These are phyloP conservation scores for Cladophialophora exuberans DNA, from an alignment of 2,329 filamentous ascomycete genomes.

Conservation along the genomic window DNA sequence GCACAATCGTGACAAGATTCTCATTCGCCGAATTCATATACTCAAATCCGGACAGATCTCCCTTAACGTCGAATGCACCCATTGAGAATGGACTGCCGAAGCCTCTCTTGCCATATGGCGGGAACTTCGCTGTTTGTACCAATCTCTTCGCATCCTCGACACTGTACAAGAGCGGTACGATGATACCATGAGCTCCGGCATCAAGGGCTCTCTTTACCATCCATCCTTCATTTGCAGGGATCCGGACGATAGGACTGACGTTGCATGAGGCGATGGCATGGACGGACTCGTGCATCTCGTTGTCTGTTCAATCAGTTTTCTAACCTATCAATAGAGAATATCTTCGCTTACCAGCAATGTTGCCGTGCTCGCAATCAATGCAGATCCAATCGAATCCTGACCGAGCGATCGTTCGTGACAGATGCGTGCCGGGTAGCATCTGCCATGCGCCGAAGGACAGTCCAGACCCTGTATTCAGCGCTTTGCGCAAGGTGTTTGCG, in stretches of 20 bases:
- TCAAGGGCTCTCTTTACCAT: constrained; percentile 66
- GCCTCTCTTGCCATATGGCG: constrained; percentile 57
- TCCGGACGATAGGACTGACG: constrained; percentile 50
- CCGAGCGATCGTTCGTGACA: constrained; percentile 56
- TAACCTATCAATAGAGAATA: neutral
- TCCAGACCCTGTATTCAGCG: constrained; percentile 51
- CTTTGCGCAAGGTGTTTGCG: constrained; percentile 57
- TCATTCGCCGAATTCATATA: constrained; percentile 61
- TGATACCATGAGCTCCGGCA: constrained; percentile 61
- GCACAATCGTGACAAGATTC: constrained; percentile 53
- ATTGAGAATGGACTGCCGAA: constrained; percentile 61
- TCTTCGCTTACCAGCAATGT: constrained; percentile 52
- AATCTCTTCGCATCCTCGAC: constrained; percentile 57
- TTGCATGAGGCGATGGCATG: constrained; percentile 49
- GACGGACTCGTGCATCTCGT: constrained; percentile 59
- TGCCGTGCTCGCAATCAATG: constrained; percentile 60
- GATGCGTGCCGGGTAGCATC: constrained; percentile 60
- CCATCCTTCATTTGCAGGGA: constrained; percentile 62
- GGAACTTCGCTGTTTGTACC: constrained; percentile 59
- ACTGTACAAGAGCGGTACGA: constrained; percentile 58
- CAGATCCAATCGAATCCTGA: constrained; percentile 59
- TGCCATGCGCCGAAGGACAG: constrained; percentile 62
- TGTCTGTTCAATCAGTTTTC: no score
- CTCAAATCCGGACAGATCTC: constrained; percentile 44
- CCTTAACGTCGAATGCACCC: constrained; percentile 45